Evolutionary conservation across 1,284 basidiomycete genomes (phyloP), one percentile per base, ranked within the genome.

Genomic region (Cerrena zonata): DNA sequence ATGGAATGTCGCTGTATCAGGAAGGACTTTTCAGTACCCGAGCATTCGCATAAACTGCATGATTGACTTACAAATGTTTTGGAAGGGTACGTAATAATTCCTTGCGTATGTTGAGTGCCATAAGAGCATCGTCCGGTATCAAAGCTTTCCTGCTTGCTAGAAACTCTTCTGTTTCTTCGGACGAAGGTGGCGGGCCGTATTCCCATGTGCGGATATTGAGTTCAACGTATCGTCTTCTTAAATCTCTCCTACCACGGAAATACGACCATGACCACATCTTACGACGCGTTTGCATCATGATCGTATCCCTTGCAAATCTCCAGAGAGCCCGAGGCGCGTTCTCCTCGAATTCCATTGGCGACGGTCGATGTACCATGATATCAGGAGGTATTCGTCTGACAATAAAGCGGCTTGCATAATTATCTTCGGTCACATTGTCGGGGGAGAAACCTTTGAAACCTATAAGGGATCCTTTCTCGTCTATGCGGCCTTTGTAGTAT

Each of bases 51-150:
- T 3, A 13, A 21, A 5, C n/a, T n/a, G n/a, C n/a, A n/a, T n/a
- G n/a, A 13, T 22, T 25, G 5, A 51, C 61, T 51, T 47, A 63
- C 61, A 53, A 52, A 37, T 63, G 59, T 5, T 52, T 53, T 1
- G 59, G 58, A 2, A 57, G 51, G 13, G 48, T 56, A 41, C 53
- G 49, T n/a, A 54, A 21, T 39, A 50, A 27, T 12, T 50, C 34
- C 19, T 56, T 51, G 19, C 54, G 26, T 1, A 58, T 34, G 25
- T 52, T 54, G 7, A 49, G 41, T 37, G 48, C 54, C 41, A 58
- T 52, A 18, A 43, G 51, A 4, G 53, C 53, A 30, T 58, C 55
- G 19, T 52, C 42, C 19, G 55, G 40, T 10, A 22, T 25, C 13
- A 54, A 42, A n/a, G 38, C 34, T 5, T 45, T 48, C 34, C 48